Base-by-base conservation (phyloP, 257 asterid species). In the Solanum sparsipilum region DNA sequence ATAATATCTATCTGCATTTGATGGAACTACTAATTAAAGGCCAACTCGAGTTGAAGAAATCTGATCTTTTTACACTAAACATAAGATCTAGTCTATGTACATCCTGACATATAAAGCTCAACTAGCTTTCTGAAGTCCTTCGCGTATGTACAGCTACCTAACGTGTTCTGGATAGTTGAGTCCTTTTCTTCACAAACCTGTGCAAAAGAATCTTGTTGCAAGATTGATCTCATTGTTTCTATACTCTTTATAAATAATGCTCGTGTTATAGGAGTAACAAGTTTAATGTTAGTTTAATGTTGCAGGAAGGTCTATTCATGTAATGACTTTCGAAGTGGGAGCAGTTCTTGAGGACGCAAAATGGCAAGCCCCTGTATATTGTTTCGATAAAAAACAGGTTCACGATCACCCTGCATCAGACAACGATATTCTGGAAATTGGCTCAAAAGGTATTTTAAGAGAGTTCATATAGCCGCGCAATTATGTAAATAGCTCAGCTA, bases 321-420 rank as follows among this genome's bases (percentile, higher is more conserved):
- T 96, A 7, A 94, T 96, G 98, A 93, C 96, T 18, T 96, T 95
- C 91, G 98, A 95, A 81, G 98, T 94, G 79, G 98, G 98, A 88
- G 96, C 96, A 86, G 94, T 91, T 83, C 98, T 96, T 41, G 97
- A 96, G 83, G 98, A 96, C 76, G 89, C 91, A 38, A 87, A 91
- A 71, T 96, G 97, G 98, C 98, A 95, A 90, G 94, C 98, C 32
- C 98, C 98, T 39, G 90, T 87, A 13, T 95, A 95, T 87, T 96
- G 97, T 89, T 96, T 95, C 85, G 92, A 91, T 67, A 86, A 89
- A 23, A 70, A 86, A 76, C 90, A 76, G 76, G 29, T 52, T 46
- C 21, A 48, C 6, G 41, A 48, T 29, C 70, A 20, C 36, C 12
- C 70, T 82, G 41, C 70, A 82, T 29, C 70, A 29, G 85, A 10